These are phyloP conservation scores for Anisodus tanguticus DNA, from an alignment of 257 asterid genomes.

Conservation along the genomic window DNA sequence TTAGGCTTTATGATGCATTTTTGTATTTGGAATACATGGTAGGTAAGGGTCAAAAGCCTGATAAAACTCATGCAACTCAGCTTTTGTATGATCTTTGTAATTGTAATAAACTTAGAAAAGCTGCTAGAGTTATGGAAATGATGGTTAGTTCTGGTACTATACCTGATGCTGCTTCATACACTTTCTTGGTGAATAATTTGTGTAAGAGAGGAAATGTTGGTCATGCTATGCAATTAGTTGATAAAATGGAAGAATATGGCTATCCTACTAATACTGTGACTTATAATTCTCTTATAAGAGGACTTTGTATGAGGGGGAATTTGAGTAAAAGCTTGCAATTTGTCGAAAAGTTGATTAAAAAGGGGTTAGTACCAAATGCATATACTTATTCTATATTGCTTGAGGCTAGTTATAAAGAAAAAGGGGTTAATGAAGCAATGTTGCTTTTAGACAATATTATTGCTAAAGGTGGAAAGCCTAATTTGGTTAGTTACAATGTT, in stretches of 20 bases:
- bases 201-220: constrained; percentile 89
- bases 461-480: constrained; percentile 75
- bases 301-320: constrained; percentile 80
- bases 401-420: constrained; percentile 86
- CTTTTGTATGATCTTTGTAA: constrained; percentile 85
- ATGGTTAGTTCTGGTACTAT: constrained; percentile 65
- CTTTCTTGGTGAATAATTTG: constrained; percentile 69
- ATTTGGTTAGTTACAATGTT: constrained; percentile 83
- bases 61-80: constrained; percentile 65
- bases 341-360: constrained; percentile 67
- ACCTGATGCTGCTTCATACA: constrained; percentile 74
- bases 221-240: constrained; percentile 87
- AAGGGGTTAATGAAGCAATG: constrained; percentile 82
- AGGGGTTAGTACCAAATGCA: constrained; percentile 86
- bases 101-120: constrained; percentile 67
- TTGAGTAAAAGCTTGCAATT: constrained; percentile 64
- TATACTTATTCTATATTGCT: constrained; percentile 83
- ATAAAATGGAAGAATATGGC: constrained; percentile 82
- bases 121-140: constrained; percentile 85
- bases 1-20: constrained; percentile 69
- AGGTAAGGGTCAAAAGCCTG: constrained; percentile 74
- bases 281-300: constrained; percentile 75
- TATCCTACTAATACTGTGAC: constrained; percentile 69
- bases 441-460: constrained; percentile 67
- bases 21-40: constrained; percentile 78